phyloP scores from a whole-genome alignment of 2,329 filamentous ascomycete species.

The Alternaria rosae region DNA sequence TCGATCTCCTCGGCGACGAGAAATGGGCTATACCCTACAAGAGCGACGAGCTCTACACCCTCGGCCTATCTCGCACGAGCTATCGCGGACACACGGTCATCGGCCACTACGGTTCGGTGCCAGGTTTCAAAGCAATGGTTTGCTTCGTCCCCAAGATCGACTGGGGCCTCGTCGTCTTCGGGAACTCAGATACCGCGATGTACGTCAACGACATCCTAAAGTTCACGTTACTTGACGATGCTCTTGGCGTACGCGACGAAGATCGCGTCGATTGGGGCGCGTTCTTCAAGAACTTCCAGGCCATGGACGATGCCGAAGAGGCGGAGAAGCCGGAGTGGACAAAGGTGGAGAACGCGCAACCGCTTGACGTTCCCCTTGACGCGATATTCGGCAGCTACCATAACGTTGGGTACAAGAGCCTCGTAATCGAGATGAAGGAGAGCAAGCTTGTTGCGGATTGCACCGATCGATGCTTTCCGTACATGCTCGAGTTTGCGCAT shows the following conservation, averaged over 20 bases:
- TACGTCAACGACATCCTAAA: neutral
- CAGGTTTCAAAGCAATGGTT: neutral
- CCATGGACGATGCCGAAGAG: constrained; percentile 4
- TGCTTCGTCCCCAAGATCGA: neutral
- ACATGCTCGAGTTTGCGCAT: neutral
- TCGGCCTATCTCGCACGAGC: neutral
- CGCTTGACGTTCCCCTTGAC: neutral
- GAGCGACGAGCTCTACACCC: neutral
- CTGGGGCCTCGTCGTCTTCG: neutral
- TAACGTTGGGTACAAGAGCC: neutral
- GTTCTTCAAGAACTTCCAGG: neutral
- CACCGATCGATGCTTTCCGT: neutral
- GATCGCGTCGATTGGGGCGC: constrained; percentile 10
- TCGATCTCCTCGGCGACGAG: neutral
- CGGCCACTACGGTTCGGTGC: neutral
- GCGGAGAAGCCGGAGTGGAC: constrained; percentile 1
- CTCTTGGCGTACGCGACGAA: neutral
- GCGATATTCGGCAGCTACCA: neutral
- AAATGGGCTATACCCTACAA: neutral
- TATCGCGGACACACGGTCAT: neutral
- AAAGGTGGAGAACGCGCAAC: neutral
- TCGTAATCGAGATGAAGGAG: neutral
- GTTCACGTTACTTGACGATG: constrained; percentile 7
- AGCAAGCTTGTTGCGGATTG: neutral
- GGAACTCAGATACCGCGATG: neutral